A percentile compares a stretch with the other conserved stretches of the same genome.
These are phyloP conservation scores for Batrachochytrium dendrobatidis DNA, from an alignment of 371 early-diverging fungal genomes.

Conservation along the genomic window DNA sequence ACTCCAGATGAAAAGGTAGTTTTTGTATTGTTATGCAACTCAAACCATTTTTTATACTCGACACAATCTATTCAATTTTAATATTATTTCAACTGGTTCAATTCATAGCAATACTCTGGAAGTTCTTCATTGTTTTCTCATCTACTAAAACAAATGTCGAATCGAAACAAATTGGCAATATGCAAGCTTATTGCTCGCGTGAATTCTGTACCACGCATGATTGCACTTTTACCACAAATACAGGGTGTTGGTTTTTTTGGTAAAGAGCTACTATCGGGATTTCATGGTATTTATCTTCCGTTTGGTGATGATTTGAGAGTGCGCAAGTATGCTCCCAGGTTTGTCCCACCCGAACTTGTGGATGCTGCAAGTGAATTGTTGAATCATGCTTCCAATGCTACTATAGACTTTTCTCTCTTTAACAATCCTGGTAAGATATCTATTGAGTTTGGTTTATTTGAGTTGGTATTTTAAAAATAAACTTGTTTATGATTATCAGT, in stretches of 20 bases:
- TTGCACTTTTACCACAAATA: slow-evolving; percentile 61
- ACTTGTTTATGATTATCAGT: background rate
- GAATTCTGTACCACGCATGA: slow-evolving; percentile 46
- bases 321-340: slow-evolving; percentile 6
- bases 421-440: slow-evolving; percentile 58
- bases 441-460: slow-evolving; percentile 2
- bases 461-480: no score
- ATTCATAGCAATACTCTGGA: slow-evolving; percentile 44
- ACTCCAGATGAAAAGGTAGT: slow-evolving; percentile 65
- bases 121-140: slow-evolving; percentile 60
- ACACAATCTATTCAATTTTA: no score
- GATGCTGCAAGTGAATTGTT: slow-evolving; percentile 29
- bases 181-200: slow-evolving; percentile 50
- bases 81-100: background rate
- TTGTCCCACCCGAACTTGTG: background rate
- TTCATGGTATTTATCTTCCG: slow-evolving; percentile 55
- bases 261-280: slow-evolving; percentile 44
- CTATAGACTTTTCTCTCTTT: slow-evolving; percentile 42
- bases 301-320: slow-evolving; percentile 61
- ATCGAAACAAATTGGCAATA: slow-evolving; percentile 49
- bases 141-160: slow-evolving; percentile 45
- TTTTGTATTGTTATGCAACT: background rate
- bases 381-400: slow-evolving; percentile 39
- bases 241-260: background rate
- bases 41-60: background rate